Evolutionary conservation across 129 eudicot species (phyloP), one percentile per base, ranked within the genome.

Genomic region (Arctium minus): DNA sequence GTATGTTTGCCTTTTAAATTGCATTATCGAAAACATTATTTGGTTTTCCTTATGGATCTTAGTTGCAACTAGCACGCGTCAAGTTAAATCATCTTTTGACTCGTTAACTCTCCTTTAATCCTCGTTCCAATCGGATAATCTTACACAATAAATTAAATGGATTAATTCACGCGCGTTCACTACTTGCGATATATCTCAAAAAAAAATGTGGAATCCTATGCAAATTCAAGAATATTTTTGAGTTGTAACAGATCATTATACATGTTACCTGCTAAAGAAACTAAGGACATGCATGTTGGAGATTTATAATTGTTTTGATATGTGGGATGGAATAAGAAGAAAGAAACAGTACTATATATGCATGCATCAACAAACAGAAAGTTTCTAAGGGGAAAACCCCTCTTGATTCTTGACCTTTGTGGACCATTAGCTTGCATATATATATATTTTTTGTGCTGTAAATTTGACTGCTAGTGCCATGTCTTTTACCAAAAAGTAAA

Each of bases 401-500:
- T 42, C 73, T 64, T 72, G 40, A 74, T 74, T 56, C 17, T 74
- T 82, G 75, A 74, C 74, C 69, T 38, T 64, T 82, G 80, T 81
- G 74, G 85, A 82, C 80, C 75, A 79, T 60, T 50, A 50, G 1
- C 12, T 15, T 15, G 6, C 27, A 2, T 11, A 44, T 64, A 29
- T 18, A 39, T 39, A 15, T 9, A 68, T 27, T 5, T 15, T 64
- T 42, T 77, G 68, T 85, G 85, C 79, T 77, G 88, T 86, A 72
- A 64, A 17, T 76, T 77, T 72, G 80, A 86, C 83, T 77, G 76
- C 64, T 86, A 81, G 86, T 81, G 79, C 72, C 76, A 81, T 86
- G 86, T 86, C 86, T 72, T 76, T 7, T 72, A 81, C 38, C n/a
- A 33, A 36, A 1, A 48, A 53, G n/a, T 75, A 2, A 48, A 53